Conservation (phyloP, 441 rosid genomes). For the Brassica hybrid region DNA sequence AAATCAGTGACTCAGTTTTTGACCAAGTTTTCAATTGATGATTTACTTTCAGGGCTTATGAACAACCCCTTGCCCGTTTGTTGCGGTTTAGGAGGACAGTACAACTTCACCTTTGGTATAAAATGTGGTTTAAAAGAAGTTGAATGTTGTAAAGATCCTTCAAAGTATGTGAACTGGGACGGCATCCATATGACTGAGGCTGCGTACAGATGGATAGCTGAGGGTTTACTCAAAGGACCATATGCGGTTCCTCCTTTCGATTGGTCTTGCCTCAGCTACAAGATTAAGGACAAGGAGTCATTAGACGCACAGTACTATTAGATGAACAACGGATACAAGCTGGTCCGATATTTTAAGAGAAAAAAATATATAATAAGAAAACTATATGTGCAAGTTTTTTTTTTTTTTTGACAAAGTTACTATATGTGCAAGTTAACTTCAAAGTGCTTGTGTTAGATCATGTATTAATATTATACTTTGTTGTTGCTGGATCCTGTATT, state of each 20-base stretch:
- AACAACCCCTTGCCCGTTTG: conserved; percentile 43
- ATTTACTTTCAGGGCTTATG: conserved; percentile 34
- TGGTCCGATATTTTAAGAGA: neutral
- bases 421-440: neutral
- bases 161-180: conserved; percentile 53
- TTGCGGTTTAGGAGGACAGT: conserved; percentile 52
- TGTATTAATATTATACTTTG: neutral
- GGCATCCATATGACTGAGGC: conserved; percentile 51
- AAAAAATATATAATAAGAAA: neutral
- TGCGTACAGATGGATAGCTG: conserved; percentile 32
- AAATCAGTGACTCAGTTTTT: neutral
- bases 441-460: neutral
- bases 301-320: neutral
- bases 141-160: conserved; percentile 47
- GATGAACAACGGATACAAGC: conserved; percentile 2
- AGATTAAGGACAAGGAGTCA: conserved; percentile 12
- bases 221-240: conserved; percentile 33
- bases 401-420: too few species aligned
- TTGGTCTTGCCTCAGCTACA: conserved; percentile 28
- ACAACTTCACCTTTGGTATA: conserved; percentile 13
- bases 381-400: neutral
- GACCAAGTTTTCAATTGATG: neutral
- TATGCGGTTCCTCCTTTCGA: conserved; percentile 30
- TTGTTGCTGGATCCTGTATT: neutral
- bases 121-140: conserved; percentile 41